Evolutionary conservation across 2,329 filamentous ascomycete species (phyloP).

Genomic region (Phyllosticta ampelicida): DNA sequence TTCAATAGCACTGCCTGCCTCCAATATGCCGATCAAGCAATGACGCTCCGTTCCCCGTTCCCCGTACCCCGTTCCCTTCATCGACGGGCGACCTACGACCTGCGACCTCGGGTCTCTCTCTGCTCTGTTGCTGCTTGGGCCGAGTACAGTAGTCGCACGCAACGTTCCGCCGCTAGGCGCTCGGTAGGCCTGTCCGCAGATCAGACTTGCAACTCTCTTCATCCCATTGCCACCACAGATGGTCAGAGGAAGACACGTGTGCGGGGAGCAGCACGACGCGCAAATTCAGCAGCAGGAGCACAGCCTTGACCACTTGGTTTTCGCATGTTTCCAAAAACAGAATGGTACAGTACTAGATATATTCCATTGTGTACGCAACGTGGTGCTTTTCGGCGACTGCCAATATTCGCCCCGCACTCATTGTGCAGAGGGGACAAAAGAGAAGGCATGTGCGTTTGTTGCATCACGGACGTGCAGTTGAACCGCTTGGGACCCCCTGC

Average conservation of each 20-base stretch:
- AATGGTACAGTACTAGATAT: no score
- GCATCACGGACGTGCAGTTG: conserved; percentile 21
- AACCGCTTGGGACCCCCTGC: conserved; percentile 14
- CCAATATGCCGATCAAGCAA: background rate
- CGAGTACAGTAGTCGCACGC: background rate
- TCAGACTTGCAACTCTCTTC: background rate
- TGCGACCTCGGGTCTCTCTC: background rate
- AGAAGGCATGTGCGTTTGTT: background rate
- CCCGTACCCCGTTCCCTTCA: background rate
- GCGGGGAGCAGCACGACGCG: background rate
- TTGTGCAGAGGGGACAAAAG: background rate
- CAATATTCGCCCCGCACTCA: background rate
- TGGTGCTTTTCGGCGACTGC: background rate
- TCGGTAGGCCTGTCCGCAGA: background rate
- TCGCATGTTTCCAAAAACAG: no score
- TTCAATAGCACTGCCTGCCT: background rate
- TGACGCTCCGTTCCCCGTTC: background rate
- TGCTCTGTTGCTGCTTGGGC: background rate
- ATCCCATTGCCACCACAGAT: background rate
- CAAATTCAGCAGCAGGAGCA: background rate
- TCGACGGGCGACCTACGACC: background rate
- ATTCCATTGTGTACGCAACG: no score
- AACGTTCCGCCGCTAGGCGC: background rate
- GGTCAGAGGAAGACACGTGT: background rate
- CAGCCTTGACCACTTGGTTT: no score